Evolutionary conservation across 257 asterid genomes (phyloP).

Genomic region (Solanum acaule): DNA sequence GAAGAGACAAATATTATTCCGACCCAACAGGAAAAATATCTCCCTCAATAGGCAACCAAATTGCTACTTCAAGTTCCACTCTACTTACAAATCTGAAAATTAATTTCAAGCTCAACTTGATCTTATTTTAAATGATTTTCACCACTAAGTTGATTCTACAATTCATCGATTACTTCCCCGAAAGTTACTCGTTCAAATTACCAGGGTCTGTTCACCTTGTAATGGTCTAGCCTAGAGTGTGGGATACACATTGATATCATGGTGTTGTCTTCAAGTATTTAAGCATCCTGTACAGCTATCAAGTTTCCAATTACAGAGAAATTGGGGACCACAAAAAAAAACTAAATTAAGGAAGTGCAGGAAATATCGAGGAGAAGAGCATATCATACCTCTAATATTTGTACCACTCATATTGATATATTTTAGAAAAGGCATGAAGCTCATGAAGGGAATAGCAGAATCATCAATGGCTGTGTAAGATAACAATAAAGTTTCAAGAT

Average conservation of each 20-base stretch:
- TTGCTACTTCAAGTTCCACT: not conserved
- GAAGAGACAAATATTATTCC: not conserved
- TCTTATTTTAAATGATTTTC: not conserved
- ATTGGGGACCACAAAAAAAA: not conserved
- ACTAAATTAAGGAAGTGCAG: not conserved
- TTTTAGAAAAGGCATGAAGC: constrained; percentile 68
- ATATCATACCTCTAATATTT: constrained; percentile 49
- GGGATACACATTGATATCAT: not conserved
- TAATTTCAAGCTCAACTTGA: not conserved
- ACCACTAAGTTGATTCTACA: not conserved
- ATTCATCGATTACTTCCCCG: not conserved
- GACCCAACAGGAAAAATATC: not conserved
- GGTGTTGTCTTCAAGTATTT: not conserved
- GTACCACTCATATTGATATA: constrained; percentile 52
- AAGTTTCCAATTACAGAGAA: not conserved
- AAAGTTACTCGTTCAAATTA: not conserved
- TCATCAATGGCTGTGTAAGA: constrained; percentile 55
- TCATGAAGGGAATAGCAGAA: constrained; percentile 43
- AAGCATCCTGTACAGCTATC: not conserved
- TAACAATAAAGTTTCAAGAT: constrained; percentile 61
- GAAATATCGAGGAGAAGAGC: not conserved
- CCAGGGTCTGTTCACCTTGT: not conserved
- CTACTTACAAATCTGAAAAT: not conserved
- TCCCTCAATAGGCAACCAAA: not conserved
- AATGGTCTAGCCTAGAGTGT: not conserved